A percentile compares a stretch with the other conserved stretches of the same genome.
Conservation (phyloP, 441 rosid genomes). For the Isatis lusitanica region DNA sequence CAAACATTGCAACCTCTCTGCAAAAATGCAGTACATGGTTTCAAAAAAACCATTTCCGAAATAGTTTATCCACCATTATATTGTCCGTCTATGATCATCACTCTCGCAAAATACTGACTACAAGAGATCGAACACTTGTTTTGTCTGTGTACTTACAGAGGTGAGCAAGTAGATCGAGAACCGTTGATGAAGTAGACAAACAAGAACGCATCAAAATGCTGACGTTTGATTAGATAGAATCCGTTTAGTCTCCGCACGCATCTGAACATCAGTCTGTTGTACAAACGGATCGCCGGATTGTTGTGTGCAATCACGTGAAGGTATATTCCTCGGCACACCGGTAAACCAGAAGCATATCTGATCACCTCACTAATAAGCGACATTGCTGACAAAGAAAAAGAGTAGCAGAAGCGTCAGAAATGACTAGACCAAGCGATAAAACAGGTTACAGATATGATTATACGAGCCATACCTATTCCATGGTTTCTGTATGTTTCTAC, state of each 20-base stretch:
- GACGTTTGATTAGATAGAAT: constrained; percentile 83
- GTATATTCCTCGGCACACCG: constrained; percentile 80
- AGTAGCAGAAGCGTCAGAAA: background rate
- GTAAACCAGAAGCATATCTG: constrained; percentile 65
- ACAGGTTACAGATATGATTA: too few relatives aligned
- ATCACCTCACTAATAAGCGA: constrained; percentile 72
- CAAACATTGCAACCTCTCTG: constrained; percentile 61
- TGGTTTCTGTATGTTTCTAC: constrained; percentile 71
- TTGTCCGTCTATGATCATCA: background rate
- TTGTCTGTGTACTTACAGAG: constrained; percentile 58
- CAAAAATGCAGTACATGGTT: constrained; percentile 10
- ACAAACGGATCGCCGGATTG: constrained; percentile 79
- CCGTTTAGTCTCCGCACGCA: constrained; percentile 69
- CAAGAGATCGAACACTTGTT: background rate
- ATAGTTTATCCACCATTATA: background rate
- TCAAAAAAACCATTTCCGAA: background rate
- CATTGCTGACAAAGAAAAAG: constrained; percentile 48
- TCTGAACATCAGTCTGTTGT: constrained; percentile 88
- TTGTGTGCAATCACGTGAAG: constrained; percentile 96
- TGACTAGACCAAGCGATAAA: too few relatives aligned
- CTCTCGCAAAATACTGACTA: background rate
- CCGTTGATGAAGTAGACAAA: constrained; percentile 84
- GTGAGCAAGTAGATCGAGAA: constrained; percentile 87
- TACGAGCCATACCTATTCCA: constrained; percentile 61
- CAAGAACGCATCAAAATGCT: constrained; percentile 84